These are phyloP conservation scores for Neonectria sp. DNA, from an alignment of 2,329 filamentous ascomycete genomes.

Conservation along the genomic window DNA sequence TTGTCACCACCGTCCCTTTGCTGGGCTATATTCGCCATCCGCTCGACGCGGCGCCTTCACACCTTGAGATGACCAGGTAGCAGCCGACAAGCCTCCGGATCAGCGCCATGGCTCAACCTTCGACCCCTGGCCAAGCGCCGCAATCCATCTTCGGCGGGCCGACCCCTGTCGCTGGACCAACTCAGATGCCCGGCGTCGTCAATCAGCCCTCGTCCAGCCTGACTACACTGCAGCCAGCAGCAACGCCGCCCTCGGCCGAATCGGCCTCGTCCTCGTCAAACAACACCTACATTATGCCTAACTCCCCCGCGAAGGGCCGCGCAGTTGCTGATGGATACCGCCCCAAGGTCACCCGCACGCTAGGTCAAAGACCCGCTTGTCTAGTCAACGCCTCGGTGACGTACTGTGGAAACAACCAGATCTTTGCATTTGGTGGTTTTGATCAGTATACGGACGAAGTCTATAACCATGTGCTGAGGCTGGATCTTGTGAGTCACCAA, in stretches of 20 bases:
- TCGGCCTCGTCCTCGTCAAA: constrained; percentile 65
- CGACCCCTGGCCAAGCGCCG: constrained; percentile 59
- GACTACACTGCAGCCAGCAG: constrained; percentile 43
- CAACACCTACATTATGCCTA: constrained; percentile 93
- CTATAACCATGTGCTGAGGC: constrained; percentile 94
- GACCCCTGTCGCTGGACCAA: constrained; percentile 45
- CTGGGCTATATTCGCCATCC: constrained; percentile 5
- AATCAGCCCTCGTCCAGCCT: constrained; percentile 49
- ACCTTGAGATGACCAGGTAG: constrained; percentile 42
- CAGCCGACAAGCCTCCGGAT: constrained; percentile 34
- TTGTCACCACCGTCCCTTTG: neutral
- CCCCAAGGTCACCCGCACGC: constrained; percentile 84
- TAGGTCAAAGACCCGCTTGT: constrained; percentile 89
- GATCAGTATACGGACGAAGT: constrained; percentile 99
- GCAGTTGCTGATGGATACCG: constrained; percentile 81
- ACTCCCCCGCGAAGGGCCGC: constrained; percentile 80
- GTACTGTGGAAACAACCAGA: constrained; percentile 97
- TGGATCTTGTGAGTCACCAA: constrained; percentile 89
- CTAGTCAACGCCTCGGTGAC: constrained; percentile 98
- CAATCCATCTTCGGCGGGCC: constrained; percentile 65
- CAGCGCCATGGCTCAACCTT: constrained; percentile 61
- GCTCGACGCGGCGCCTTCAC: constrained; percentile 3
- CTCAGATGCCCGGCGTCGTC: constrained; percentile 42
- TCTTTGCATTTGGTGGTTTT: constrained; percentile 98
- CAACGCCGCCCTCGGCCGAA: constrained; percentile 45